These are phyloP conservation scores for Penicillium polonicum DNA, from an alignment of 2,329 filamentous ascomycete species.

Conservation along the genomic window DNA sequence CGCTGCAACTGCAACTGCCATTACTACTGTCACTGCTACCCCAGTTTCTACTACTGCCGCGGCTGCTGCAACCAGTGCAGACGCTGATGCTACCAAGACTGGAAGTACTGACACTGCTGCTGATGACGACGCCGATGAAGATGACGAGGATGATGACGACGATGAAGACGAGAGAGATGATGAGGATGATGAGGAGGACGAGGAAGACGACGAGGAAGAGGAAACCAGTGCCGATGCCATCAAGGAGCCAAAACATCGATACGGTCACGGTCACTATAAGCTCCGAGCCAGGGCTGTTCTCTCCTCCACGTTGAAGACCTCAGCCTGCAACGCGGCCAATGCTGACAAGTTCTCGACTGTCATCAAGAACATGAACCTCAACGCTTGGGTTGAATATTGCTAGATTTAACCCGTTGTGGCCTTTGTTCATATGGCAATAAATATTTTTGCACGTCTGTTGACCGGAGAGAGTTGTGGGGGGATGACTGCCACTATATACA, in stretches of 20 bases:
- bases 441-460: background rate
- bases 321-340: slow-evolving; percentile 51
- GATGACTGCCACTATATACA: slow-evolving; percentile 46
- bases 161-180: slow-evolving; percentile 10
- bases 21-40: background rate
- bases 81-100: background rate
- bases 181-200: slow-evolving; percentile 14
- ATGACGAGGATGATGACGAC: slow-evolving; percentile 20
- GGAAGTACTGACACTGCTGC: background rate
- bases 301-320: slow-evolving; percentile 28
- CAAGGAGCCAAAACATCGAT: background rate
- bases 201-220: background rate
- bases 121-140: slow-evolving; percentile 38
- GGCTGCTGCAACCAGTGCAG: background rate
- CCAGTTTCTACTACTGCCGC: background rate
- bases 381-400: slow-evolving; percentile 63
- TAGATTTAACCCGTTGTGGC: background rate
- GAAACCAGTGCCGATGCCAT: background rate
- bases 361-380: slow-evolving; percentile 64
- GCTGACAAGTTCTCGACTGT: slow-evolving; percentile 60
- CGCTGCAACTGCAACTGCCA: background rate
- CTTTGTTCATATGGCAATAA: background rate
- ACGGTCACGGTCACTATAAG: background rate
- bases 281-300: background rate
- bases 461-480: background rate